Conservation (phyloP, 1,139 yeast genomes). For the Magnusiomyces clavatus region DNA sequence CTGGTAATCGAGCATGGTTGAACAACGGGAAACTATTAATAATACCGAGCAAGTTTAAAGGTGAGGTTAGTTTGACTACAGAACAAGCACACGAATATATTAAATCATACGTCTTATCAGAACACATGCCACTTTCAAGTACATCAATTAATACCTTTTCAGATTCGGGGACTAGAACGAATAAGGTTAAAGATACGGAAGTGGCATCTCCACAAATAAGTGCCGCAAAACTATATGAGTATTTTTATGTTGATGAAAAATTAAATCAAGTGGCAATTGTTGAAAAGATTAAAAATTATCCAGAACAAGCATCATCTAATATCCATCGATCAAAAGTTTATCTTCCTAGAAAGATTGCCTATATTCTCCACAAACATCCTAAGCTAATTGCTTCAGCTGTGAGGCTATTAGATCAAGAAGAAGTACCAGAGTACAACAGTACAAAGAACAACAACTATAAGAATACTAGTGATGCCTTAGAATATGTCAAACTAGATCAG, state of each 20-base stretch:
- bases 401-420: too few species aligned
- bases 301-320: not conserved
- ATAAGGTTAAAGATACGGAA: not conserved
- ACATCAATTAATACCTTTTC: not conserved
- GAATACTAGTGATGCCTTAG: too few species aligned
- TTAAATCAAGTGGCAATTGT: slow-evolving; percentile 3
- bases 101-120: not conserved
- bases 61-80: slow-evolving; percentile 1
- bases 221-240: too few species aligned
- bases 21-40: slow-evolving; percentile 4
- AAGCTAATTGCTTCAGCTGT: slow-evolving; percentile 4
- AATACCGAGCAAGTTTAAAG: slow-evolving; percentile 3
- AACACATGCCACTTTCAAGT: too few species aligned
- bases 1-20: slow-evolving; percentile 10
- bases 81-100: slow-evolving; percentile 7
- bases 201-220: not conserved
- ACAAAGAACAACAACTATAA: too few species aligned
- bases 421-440: too few species aligned
- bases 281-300: not conserved
- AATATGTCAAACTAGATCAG: too few species aligned
- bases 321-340: slow-evolving; percentile 8
- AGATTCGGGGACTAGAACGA: not conserved
- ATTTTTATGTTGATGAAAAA: not conserved
- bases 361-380: slow-evolving; percentile 6
- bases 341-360: slow-evolving; percentile 10